Percentiles rank a stretch among this genome's conserved stretches.
Evolutionary conservation across 768 basidiomycete genomes (phyloP).

Genomic region (Psilocybe tampanensis): DNA sequence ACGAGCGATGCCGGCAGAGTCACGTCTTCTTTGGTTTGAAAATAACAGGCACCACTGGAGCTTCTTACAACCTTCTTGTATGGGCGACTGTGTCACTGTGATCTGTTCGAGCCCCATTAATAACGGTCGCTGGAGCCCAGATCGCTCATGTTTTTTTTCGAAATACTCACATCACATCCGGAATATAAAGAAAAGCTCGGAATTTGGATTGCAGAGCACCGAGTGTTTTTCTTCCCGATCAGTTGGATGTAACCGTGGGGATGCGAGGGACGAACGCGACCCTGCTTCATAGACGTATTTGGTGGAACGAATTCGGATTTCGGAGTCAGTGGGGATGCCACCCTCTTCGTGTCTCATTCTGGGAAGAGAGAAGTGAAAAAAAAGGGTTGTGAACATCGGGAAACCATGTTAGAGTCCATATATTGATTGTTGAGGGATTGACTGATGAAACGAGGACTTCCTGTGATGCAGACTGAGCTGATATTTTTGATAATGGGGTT

Average conservation of each 20-base stretch:
- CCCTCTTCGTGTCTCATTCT: not conserved
- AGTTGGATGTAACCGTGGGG: conserved; percentile 5
- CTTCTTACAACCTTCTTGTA: not conserved
- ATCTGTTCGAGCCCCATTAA: too few species aligned
- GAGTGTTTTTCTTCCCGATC: not conserved
- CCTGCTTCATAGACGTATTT: not conserved
- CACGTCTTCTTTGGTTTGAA: not conserved
- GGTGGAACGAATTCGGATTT: not conserved
- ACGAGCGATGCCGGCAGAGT: not conserved
- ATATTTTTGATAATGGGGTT: conserved; percentile 6
- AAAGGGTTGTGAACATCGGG: not conserved
- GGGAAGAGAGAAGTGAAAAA: not conserved
- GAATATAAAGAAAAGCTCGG: too few species aligned
- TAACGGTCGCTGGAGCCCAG: too few species aligned
- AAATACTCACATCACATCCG: too few species aligned
- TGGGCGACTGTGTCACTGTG: not conserved
- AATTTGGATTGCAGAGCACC: not conserved
- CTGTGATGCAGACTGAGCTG: not conserved
- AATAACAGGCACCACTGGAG: not conserved
- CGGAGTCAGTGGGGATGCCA: too few species aligned
- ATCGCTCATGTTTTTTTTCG: too few species aligned
- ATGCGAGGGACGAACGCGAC: conserved; percentile 1
- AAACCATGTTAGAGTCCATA: not conserved
- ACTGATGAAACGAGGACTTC: not conserved
- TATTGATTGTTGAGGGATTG: too few species aligned